phyloP scores from a whole-genome alignment of 495 filamentous ascomycete species.

The Aspergillus sclerotioniger region DNA sequence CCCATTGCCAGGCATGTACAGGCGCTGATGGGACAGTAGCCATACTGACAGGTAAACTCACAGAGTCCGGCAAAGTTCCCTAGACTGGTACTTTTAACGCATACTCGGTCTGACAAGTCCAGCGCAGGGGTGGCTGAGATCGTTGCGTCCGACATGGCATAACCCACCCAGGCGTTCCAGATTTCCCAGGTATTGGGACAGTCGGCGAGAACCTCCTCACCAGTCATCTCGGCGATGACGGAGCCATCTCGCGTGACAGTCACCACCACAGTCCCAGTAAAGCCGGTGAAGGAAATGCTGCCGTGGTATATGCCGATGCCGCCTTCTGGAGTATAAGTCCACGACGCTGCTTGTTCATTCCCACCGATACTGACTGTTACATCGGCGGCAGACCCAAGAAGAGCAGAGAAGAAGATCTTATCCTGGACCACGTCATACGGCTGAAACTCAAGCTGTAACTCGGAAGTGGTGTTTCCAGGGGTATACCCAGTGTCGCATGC shows the following conservation, averaged over 20 bases:
- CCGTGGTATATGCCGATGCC: constrained; percentile 50
- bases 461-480: constrained; percentile 31
- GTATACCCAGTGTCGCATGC: constrained; percentile 29
- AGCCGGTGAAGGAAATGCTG: constrained; percentile 43
- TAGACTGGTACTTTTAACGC: too few relatives aligned
- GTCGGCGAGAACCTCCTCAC: not conserved
- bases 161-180: constrained; percentile 1
- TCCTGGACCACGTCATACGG: constrained; percentile 22
- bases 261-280: constrained; percentile 49
- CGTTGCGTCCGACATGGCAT: not conserved
- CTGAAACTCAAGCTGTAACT: constrained; percentile 20
- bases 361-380: constrained; percentile 52
- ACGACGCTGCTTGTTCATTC: constrained; percentile 25
- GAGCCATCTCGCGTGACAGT: constrained; percentile 36
- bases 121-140: too few relatives aligned
- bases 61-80: constrained; percentile 18
- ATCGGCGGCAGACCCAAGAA: constrained; percentile 19
- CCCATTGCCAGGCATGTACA: constrained; percentile 16
- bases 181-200: not conserved
- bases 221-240: not conserved
- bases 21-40: constrained; percentile 21
- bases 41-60: constrained; percentile 14
- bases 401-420: constrained; percentile 31
- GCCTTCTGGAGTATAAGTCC: constrained; percentile 23
- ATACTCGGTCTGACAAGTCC: too few relatives aligned